Conservation (phyloP, 345 rosid genomes). For the Erucastrum elatum region DNA sequence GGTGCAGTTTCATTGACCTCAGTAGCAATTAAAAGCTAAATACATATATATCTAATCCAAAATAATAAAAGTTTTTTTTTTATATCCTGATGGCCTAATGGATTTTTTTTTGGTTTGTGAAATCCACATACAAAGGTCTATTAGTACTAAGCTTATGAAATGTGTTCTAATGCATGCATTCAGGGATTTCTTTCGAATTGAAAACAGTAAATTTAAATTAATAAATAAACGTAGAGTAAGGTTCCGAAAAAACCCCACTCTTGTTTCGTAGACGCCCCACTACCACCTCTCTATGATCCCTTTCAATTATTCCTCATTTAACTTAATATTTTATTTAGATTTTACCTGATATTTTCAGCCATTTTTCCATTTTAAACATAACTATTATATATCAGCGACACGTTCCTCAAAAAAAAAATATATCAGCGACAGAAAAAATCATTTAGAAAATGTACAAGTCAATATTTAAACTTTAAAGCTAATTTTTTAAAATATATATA, state of each 20-base stretch:
- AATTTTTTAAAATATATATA: background rate
- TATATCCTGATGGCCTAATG: constrained; percentile 4
- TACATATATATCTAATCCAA: constrained; percentile 2
- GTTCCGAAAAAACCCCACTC: constrained; percentile 36
- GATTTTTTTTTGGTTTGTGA: background rate
- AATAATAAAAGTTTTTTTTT: background rate
- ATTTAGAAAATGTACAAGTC: background rate
- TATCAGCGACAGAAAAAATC: background rate
- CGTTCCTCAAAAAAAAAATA: background rate
- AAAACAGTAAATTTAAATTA: background rate
- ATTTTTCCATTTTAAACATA: background rate
- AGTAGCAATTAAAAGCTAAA: background rate
- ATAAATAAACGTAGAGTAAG: constrained; percentile 26
- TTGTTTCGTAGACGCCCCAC: constrained; percentile 36
- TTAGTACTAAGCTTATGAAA: background rate
- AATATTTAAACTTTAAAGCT: background rate
- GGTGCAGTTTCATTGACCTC: background rate
- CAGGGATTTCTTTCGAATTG: constrained; percentile 14
- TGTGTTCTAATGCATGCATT: constrained; percentile 11
- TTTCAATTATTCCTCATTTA: constrained; percentile 16
- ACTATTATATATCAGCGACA: background rate
- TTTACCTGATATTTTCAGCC: background rate
- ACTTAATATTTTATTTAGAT: background rate
- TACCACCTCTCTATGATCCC: constrained; percentile 4
- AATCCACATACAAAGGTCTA: background rate